phyloP scores from a whole-genome alignment of 2,329 filamentous ascomycete species.

The Didymella segeticola region DNA sequence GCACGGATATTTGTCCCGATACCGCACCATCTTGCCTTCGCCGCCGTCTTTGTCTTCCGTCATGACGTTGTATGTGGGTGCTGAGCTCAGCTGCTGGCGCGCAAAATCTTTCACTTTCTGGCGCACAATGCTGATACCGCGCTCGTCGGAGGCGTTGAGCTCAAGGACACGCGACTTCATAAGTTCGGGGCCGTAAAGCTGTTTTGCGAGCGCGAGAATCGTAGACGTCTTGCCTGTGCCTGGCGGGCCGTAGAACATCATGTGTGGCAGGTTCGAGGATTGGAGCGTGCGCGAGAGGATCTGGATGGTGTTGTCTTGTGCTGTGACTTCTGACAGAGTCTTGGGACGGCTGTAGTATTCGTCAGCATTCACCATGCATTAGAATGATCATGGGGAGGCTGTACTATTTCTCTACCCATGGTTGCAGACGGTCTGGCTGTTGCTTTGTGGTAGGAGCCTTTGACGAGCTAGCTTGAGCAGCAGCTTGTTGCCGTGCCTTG shows the following conservation, averaged over 20 bases:
- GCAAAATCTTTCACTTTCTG: slow-evolving; percentile 99
- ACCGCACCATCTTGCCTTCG: slow-evolving; percentile 47
- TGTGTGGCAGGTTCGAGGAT: slow-evolving; percentile 96
- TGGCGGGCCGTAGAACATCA: slow-evolving; percentile 98
- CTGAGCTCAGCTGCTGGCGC: slow-evolving; percentile 88
- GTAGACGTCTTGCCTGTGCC: slow-evolving; percentile 98
- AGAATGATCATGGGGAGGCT: slow-evolving; percentile 10
- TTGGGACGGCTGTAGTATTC: slow-evolving; percentile 83
- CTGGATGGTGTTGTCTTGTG: slow-evolving; percentile 95
- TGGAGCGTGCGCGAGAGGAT: slow-evolving; percentile 92
- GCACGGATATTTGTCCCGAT: slow-evolving; percentile 78
- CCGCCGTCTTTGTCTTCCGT: slow-evolving; percentile 50
- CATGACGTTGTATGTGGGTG: slow-evolving; percentile 69
- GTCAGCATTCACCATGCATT: slow-evolving; percentile 17
- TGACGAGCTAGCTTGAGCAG: slow-evolving; percentile 72
- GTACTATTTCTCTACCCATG: slow-evolving; percentile 99
- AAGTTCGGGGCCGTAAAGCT: slow-evolving; percentile 94
- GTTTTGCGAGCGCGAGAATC: slow-evolving; percentile 94
- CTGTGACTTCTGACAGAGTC: slow-evolving; percentile 90
- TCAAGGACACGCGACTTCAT: slow-evolving; percentile 95
- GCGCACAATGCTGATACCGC: slow-evolving; percentile 94
- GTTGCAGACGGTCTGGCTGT: slow-evolving; percentile 73
- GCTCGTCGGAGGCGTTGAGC: slow-evolving; percentile 98
- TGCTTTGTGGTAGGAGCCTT: slow-evolving; percentile 70
- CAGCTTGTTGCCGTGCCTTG: slow-evolving; percentile 79